A percentile compares a stretch with the other conserved stretches of the same genome.
These are phyloP conservation scores for Sporothrix pseudoabietina DNA, from an alignment of 2,329 filamentous ascomycete species.

Conservation along the genomic window DNA sequence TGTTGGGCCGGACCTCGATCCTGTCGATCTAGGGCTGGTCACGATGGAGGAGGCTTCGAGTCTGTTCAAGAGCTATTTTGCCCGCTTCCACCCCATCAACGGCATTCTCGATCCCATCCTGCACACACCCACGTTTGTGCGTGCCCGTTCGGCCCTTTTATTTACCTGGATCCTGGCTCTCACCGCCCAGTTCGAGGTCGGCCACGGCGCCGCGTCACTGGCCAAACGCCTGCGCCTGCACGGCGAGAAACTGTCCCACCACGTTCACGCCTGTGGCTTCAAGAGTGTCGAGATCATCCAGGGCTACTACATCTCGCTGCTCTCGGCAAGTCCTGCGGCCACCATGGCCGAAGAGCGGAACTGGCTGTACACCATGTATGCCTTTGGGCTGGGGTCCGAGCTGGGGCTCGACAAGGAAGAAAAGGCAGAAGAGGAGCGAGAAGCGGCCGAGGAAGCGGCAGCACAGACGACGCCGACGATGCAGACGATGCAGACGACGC, in stretches of 20 bases:
- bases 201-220: not conserved
- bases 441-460: not conserved
- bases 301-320: conserved; percentile 13
- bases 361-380: conserved; percentile 15
- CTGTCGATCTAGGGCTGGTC: not conserved
- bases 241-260: conserved; percentile 10
- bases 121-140: not conserved
- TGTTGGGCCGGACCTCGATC: conserved; percentile 7
- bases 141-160: not conserved
- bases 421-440: not conserved
- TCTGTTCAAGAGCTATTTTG: not conserved
- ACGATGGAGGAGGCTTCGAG: conserved; percentile 7
- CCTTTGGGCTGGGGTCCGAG: conserved; percentile 11
- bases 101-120: conserved; percentile 5
- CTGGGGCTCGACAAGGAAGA: not conserved
- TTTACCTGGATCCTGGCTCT: conserved; percentile 11
- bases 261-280: conserved; percentile 14
- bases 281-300: conserved; percentile 15
- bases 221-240: conserved; percentile 10
- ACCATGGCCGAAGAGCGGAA: conserved; percentile 1
- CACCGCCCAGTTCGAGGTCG: conserved; percentile 13
- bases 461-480: not conserved
- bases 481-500: not conserved
- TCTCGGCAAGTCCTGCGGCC: conserved; percentile 5
- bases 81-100: conserved; percentile 14